phyloP scores from a whole-genome alignment of 2,329 filamentous ascomycete genomes.

The Dissoconium aciculare region DNA sequence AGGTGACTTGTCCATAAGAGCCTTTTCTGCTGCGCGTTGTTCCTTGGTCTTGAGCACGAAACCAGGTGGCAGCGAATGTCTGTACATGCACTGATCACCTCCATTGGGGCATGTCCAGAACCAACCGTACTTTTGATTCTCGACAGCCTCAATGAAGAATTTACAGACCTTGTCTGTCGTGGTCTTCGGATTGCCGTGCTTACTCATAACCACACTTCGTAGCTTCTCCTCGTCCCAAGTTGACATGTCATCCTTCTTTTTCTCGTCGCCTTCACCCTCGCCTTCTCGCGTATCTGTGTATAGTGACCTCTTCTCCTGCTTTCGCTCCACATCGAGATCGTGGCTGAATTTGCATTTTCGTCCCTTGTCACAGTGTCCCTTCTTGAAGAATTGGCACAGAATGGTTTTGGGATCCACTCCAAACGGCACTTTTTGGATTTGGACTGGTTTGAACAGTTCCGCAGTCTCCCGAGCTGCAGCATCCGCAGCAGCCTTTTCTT shows the following conservation, averaged over 20 bases:
- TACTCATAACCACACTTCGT: conserved; percentile 75
- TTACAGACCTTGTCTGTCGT: conserved; percentile 99
- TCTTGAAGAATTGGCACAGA: conserved; percentile 91
- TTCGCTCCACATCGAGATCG: conserved; percentile 75
- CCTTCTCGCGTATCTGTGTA: conserved; percentile 71
- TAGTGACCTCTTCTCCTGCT: conserved; percentile 79
- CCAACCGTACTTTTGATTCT: conserved; percentile 98
- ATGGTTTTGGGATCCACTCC: conserved; percentile 97
- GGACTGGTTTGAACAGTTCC: conserved; percentile 76
- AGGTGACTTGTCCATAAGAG: conserved; percentile 86
- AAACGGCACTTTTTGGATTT: conserved; percentile 95
- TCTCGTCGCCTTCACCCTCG: conserved; percentile 53
- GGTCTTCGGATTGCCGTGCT: conserved; percentile 92
- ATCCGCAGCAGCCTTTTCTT: conserved; percentile 84
- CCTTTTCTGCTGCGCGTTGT: conserved; percentile 88
- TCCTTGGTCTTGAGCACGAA: conserved; percentile 98
- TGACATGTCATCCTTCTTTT: conserved; percentile 83
- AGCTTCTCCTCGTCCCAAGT: conserved; percentile 98
- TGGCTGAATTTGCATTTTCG: conserved; percentile 97
- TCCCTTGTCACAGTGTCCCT: conserved; percentile 90
- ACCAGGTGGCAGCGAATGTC: conserved; percentile 83
- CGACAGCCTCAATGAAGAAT: conserved; percentile 90
- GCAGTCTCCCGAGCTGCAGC: conserved; percentile 66
- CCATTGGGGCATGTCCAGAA: conserved; percentile 98
- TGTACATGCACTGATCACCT: conserved; percentile 96